Evolutionary conservation across 2,329 filamentous ascomycete genomes (phyloP).

Genomic region (Chrysosporium queenslandicum): DNA sequence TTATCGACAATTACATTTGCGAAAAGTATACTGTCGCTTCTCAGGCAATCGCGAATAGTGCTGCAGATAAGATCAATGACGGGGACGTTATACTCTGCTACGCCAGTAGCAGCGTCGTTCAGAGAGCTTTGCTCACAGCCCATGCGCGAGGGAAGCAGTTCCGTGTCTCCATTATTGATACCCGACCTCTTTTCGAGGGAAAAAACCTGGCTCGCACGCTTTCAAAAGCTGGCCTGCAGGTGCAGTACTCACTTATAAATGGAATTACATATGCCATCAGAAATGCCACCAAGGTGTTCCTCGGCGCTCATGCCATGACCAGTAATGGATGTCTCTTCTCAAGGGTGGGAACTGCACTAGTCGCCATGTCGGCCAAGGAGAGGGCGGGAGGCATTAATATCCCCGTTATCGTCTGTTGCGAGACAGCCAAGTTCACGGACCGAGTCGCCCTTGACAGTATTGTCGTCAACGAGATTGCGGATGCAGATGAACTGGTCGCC

Average conservation of each 20-base stretch:
- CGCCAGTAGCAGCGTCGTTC: constrained; percentile 74
- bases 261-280: constrained; percentile 65
- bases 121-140: constrained; percentile 68
- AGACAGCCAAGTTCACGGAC: constrained; percentile 90
- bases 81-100: constrained; percentile 80
- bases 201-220: constrained; percentile 62
- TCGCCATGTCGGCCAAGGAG: constrained; percentile 72
- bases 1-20: constrained; percentile 80
- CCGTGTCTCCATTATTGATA: constrained; percentile 75
- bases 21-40: constrained; percentile 84
- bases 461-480: constrained; percentile 83
- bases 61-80: constrained; percentile 62
- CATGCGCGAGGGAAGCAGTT: constrained; percentile 62
- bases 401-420: constrained; percentile 80
- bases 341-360: constrained; percentile 72
- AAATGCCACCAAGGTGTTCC: constrained; percentile 61
- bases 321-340: constrained; percentile 88
- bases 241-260: constrained; percentile 72
- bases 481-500: constrained; percentile 55
- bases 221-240: constrained; percentile 57
- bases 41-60: constrained; percentile 69
- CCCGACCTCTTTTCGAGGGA: constrained; percentile 59
- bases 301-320: constrained; percentile 91
- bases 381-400: constrained; percentile 48
- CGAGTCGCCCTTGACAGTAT: constrained; percentile 85